These are phyloP conservation scores for Trichocomaceae sp. DNA, from an alignment of 2,329 filamentous ascomycete genomes.

Conservation along the genomic window DNA sequence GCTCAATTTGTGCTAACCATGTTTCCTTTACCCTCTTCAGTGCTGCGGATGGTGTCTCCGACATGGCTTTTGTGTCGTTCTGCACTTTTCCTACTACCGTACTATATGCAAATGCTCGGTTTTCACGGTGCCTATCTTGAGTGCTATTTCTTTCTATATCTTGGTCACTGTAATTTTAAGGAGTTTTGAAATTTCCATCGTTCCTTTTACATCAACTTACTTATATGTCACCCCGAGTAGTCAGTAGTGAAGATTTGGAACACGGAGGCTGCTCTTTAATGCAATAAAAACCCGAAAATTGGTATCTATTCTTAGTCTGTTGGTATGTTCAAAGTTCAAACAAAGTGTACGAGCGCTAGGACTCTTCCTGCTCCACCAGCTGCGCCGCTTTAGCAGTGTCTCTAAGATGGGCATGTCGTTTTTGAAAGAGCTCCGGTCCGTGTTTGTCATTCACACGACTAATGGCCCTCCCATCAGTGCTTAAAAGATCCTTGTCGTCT, in stretches of 20 bases:
- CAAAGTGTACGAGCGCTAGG: neutral
- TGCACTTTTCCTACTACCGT: neutral
- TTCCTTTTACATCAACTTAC: neutral
- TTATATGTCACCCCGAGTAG: neutral
- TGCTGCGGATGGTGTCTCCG: slow-evolving; percentile 1
- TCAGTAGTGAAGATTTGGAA: neutral
- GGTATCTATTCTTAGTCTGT: neutral
- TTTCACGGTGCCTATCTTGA: neutral
- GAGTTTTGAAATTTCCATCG: slow-evolving; percentile 27
- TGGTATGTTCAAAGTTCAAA: neutral
- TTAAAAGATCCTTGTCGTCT: slow-evolving; percentile 37
- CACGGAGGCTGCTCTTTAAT: neutral
- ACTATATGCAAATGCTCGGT: neutral
- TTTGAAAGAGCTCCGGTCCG: slow-evolving; percentile 31
- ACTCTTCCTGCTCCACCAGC: neutral
- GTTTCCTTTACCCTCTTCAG: neutral
- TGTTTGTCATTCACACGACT: slow-evolving; percentile 38
- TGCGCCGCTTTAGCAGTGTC: neutral
- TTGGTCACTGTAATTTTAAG: slow-evolving; percentile 15
- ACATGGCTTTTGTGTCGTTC: neutral
- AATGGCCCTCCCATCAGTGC: slow-evolving; percentile 27
- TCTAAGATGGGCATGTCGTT: slow-evolving; percentile 33
- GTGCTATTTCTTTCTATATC: slow-evolving; percentile 5
- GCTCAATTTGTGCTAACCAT: neutral
- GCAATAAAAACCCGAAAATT: neutral